Percentiles rank a stretch among this genome's conserved stretches.
Evolutionary conservation across 208 protist genomes (phyloP).

Genomic region (Acanthamoeba healyi): DNA sequence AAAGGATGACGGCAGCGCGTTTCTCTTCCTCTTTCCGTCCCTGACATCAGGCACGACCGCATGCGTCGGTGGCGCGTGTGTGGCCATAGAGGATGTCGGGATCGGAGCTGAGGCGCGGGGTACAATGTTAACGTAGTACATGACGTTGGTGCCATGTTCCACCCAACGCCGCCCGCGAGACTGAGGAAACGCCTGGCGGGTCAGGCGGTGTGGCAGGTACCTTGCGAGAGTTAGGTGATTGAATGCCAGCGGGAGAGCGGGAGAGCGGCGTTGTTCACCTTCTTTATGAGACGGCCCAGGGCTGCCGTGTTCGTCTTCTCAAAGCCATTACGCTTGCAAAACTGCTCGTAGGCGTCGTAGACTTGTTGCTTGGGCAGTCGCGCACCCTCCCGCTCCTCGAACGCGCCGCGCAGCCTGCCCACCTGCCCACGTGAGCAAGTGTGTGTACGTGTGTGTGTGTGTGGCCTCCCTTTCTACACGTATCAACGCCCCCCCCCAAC

Average conservation of each 20-base stretch:
- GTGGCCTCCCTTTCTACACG: no score
- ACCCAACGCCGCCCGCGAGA: background rate
- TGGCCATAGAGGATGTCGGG: no score
- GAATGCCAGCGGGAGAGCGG: background rate
- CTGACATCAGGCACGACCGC: no score
- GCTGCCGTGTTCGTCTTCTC: background rate
- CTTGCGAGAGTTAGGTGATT: background rate
- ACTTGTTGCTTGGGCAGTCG: background rate
- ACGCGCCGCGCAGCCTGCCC: background rate
- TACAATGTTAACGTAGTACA: background rate
- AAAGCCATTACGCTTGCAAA: background rate
- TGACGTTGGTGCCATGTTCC: background rate
- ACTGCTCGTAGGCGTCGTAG: background rate
- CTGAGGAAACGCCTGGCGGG: background rate
- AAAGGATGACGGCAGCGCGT: no score
- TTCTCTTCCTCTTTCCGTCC: no score
- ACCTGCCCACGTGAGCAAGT: no score
- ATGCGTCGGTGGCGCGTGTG: no score
- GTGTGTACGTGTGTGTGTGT: no score
- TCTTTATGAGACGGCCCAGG: background rate
- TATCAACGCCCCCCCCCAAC: no score
- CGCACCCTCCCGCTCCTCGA: background rate
- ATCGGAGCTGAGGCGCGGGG: background rate
- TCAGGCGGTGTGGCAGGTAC: no score
- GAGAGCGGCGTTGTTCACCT: background rate